Evolutionary conservation across 2,329 filamentous ascomycete genomes (phyloP), one percentile per base, ranked within the genome.

Genomic region (Colletotrichum shisoi): DNA sequence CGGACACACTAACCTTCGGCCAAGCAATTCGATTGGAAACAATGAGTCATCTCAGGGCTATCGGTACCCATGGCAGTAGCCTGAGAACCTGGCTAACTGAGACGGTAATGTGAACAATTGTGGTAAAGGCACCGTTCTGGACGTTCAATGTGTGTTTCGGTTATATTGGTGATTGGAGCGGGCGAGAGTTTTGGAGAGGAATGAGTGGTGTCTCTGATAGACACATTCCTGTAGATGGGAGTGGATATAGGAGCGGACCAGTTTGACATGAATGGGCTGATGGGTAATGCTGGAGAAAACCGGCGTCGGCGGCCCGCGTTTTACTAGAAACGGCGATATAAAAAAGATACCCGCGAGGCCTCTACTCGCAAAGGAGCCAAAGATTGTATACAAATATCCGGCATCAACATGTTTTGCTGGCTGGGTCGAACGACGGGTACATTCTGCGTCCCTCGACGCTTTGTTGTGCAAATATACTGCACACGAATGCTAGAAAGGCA

Each of bases 11-110:
- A 34, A 46, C 39, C 34, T 42, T 17, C 37, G 37, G 1, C 37
- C 58, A 13, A 53, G 52, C 8, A 59, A 56, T 17, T 58, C 64
- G 44, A 27, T 58, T 21, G 64, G 63, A 12, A 51, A 40, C 3
- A 51, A 64, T 7, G 72, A 69, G 19, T 31, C 67, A 15, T 63
- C 63, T 8, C 53, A 40, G 11, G 56, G 57, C 12, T 45, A 62
- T 19, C 57, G 70, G 45, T 72, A 71, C 53, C 69, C 67, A 4
- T 71, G 71, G 71, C 67, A 70, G 65, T 72, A 68, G 57, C 34
- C 21, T 8, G 21, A 34, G 17, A n/a, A 24, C 31, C 51, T 17
- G 27, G 24, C 11, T 3, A 34, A 37, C 19, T 19, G 15, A 34
- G 27, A 37, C 5, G 4, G 12, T 3, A 37, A 19, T 21, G 21